Conservation (phyloP, 768 basidiomycete species). For the Auricularia cornea region DNA sequence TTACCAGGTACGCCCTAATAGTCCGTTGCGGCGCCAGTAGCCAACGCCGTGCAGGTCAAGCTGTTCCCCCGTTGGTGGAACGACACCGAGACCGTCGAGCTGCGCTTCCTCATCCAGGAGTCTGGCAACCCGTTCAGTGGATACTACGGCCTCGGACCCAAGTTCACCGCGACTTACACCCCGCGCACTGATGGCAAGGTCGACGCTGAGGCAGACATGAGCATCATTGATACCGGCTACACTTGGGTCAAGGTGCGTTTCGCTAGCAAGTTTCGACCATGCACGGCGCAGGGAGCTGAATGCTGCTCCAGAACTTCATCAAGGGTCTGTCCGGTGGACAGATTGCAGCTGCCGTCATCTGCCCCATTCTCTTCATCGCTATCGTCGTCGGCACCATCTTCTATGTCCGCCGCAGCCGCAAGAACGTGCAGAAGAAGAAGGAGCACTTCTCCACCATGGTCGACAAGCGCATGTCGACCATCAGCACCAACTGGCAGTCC, state of each 20-base stretch:
- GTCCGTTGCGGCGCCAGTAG: neutral
- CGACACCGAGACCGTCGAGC: slow-evolving; percentile 33
- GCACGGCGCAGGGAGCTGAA: no score
- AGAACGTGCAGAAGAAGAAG: slow-evolving; percentile 38
- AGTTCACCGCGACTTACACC: slow-evolving; percentile 58
- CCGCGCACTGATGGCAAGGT: slow-evolving; percentile 31
- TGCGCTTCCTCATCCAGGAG: slow-evolving; percentile 55
- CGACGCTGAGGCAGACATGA: slow-evolving; percentile 34
- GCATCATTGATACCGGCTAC: slow-evolving; percentile 34
- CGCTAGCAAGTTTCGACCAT: no score
- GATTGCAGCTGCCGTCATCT: slow-evolving; percentile 55
- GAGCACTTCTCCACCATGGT: slow-evolving; percentile 55
- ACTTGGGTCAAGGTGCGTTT: slow-evolving; percentile 13
- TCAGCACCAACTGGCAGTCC: slow-evolving; percentile 68
- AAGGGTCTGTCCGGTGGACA: slow-evolving; percentile 40
- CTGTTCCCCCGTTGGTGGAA: slow-evolving; percentile 70
- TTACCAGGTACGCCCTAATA: slow-evolving; percentile 23
- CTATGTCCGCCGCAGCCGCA: slow-evolving; percentile 51
- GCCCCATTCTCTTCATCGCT: slow-evolving; percentile 46
- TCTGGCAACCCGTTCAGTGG: slow-evolving; percentile 43
- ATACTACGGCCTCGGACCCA: slow-evolving; percentile 53
- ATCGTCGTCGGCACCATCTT: slow-evolving; percentile 18
- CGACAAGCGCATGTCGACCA: slow-evolving; percentile 79
- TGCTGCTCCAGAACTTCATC: slow-evolving; percentile 20
- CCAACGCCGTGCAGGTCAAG: slow-evolving; percentile 19